Conservation (phyloP, 2,329 filamentous ascomycete species). For the Gnomoniopsis sp. region DNA sequence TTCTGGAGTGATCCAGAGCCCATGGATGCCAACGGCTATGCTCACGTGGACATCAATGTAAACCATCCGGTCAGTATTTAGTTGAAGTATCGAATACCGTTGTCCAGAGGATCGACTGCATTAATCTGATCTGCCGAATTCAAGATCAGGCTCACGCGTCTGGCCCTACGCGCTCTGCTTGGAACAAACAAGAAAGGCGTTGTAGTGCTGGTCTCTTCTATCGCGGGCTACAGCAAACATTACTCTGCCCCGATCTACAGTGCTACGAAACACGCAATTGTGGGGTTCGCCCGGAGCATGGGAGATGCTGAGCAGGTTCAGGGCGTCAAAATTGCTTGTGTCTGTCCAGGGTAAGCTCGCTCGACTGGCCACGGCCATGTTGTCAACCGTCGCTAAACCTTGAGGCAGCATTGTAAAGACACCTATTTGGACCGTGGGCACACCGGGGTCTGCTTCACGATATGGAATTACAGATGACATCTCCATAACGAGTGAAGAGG, state of each 20-base stretch:
- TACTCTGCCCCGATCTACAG: conserved; percentile 31
- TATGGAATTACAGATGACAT: background rate
- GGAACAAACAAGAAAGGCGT: background rate
- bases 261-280: conserved; percentile 35
- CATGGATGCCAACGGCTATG: background rate
- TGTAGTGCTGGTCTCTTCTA: conserved; percentile 26
- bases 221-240: conserved; percentile 28
- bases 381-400: background rate
- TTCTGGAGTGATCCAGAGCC: conserved; percentile 2
- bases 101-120: background rate
- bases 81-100: background rate
- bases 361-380: background rate
- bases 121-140: background rate
- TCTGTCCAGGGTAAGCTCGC: background rate
- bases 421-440: background rate
- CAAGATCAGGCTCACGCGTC: conserved; percentile 6
- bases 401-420: background rate
- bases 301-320: conserved; percentile 8
- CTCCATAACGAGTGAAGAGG: background rate
- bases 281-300: conserved; percentile 35
- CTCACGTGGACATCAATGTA: background rate
- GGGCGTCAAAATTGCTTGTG: background rate
- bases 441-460: background rate
- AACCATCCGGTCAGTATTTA: conserved; percentile 2
- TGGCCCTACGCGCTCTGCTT: conserved; percentile 4